Base-by-base conservation (phyloP, 495 filamentous ascomycete species). In the Penicillium bialowiezense region DNA sequence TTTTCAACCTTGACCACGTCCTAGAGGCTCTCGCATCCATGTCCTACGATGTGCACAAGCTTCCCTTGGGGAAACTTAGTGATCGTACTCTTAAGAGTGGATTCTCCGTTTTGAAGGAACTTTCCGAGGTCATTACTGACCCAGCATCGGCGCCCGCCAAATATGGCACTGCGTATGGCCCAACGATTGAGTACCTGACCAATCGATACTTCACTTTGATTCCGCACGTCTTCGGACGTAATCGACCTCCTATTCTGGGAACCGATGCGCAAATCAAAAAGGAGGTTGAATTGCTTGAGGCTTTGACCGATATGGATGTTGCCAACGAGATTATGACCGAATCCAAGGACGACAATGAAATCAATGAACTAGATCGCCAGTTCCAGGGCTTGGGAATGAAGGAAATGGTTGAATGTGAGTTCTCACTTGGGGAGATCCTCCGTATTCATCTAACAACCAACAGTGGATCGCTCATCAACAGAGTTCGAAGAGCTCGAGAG, bases 31-130 rank as follows among this genome's bases (percentile, higher is more conserved):
- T 95, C 81, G 65, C 71, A 1, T 74, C 78, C 2, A 72, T 93
- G 60, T 84, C 84, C 9, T 95, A 93, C 58, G 86, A 95, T 54
- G 78, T 79, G 1, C 68, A 82, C 37, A 93, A 93, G 61, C 65
- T 96, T 9, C 89, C 90, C 0, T 73, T 95, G 13, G 90, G 90
- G 10, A 91, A 93, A 54, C 78, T 96, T 15, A 87, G 86, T 67
- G 89, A 89, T 48, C 63, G 76, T 5, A 91, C 88, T 12, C 80
- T 96, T 41, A 74, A 72, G 17, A 69, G 71, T 0, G 90, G 89
- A 0, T 95, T 86, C 64, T 75, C 87, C 50, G 66, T 78, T 5
- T 68, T 96, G 15, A 90, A 91, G 51, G 83, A 90, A 26, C 72
- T 93, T 5, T 79, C 87, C 1, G 78, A 77, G 14, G 69, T 91